Conservation (phyloP, 805 yeast genomes). For the Kuraishia cidri region DNA sequence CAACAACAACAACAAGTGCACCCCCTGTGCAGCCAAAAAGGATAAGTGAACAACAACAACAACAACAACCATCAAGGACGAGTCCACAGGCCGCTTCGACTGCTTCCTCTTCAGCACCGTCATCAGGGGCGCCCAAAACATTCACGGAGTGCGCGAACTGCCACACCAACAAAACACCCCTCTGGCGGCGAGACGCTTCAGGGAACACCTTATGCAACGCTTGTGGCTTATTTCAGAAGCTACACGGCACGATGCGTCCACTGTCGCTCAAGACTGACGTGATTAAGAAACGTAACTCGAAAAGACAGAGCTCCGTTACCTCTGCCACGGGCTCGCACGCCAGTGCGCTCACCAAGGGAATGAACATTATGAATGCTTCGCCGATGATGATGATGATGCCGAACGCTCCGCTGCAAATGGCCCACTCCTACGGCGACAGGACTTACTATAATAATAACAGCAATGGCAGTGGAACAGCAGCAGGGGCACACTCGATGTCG, state of each 20-base stretch:
- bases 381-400: neutral
- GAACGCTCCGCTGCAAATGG: neutral
- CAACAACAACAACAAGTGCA: neutral
- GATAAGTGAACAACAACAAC: too few relatives aligned
- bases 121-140: neutral
- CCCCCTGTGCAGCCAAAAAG: neutral
- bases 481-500: too few relatives aligned
- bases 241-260: slow-evolving; percentile 57
- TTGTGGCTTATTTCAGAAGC: slow-evolving; percentile 50
- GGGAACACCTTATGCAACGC: slow-evolving; percentile 60
- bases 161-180: slow-evolving; percentile 49
- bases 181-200: slow-evolving; percentile 51
- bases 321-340: neutral
- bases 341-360: neutral
- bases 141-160: slow-evolving; percentile 45
- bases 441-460: slow-evolving; percentile 1
- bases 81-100: neutral
- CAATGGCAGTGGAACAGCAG: too few relatives aligned
- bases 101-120: neutral
- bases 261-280: slow-evolving; percentile 47
- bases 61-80: neutral
- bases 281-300: slow-evolving; percentile 46
- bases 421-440: neutral
- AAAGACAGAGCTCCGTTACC: slow-evolving; percentile 18
- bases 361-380: neutral